Evolutionary conservation across 2,329 filamentous ascomycete genomes (phyloP).

Genomic region (Xylaria sp.): DNA sequence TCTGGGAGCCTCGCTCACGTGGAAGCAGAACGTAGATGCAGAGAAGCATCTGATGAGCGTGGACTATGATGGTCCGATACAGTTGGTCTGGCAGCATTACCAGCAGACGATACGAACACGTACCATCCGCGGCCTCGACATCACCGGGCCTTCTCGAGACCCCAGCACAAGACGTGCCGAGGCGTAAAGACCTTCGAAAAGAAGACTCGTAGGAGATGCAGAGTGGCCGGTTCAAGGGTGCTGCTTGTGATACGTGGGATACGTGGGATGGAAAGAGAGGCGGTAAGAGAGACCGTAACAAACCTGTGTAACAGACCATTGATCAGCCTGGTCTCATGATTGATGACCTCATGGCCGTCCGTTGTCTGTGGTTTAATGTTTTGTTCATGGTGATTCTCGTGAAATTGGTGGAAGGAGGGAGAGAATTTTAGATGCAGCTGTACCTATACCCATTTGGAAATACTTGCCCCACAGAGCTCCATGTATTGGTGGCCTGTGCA

Average conservation of each 20-base stretch:
- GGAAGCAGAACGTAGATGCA: conserved; percentile 36
- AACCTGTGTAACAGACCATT: conserved; percentile 18
- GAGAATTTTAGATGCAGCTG: conserved; percentile 7
- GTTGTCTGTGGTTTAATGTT: neutral
- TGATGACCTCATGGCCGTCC: neutral
- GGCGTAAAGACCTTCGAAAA: conserved; percentile 46
- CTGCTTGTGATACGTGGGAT: conserved; percentile 39
- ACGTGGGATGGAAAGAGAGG: neutral
- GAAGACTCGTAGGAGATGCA: conserved; percentile 47
- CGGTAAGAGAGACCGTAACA: conserved; percentile 13
- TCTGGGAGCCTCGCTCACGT: conserved; percentile 64
- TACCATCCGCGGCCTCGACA: conserved; percentile 38
- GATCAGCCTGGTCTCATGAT: neutral
- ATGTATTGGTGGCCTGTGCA: neutral
- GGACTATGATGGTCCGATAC: conserved; percentile 64
- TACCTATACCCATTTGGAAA: neutral
- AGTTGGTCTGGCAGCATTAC: conserved; percentile 55
- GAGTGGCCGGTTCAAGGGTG: conserved; percentile 47
- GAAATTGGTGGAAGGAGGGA: neutral
- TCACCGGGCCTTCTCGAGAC: conserved; percentile 48
- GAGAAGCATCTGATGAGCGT: conserved; percentile 53
- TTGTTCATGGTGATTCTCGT: neutral
- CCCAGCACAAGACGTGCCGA: conserved; percentile 50
- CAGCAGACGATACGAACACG: conserved; percentile 38
- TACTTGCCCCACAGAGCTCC: neutral